Percentiles rank a stretch among this genome's conserved stretches.
These are phyloP conservation scores for Leccinum variicolor DNA, from an alignment of 768 basidiomycete genomes.

Conservation along the genomic window DNA sequence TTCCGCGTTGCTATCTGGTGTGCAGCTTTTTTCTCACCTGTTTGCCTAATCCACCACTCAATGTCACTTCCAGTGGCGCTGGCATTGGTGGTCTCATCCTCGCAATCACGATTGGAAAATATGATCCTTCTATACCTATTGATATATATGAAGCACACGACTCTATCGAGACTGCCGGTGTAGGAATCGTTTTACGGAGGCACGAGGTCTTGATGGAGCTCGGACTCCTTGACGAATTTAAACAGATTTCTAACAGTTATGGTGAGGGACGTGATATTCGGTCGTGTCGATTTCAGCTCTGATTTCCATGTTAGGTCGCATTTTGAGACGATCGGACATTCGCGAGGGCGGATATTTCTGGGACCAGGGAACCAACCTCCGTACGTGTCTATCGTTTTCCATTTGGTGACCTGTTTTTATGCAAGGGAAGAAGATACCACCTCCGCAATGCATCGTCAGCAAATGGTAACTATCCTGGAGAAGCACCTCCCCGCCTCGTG, in stretches of 20 bases:
- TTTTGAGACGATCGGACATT: slow-evolving; percentile 26
- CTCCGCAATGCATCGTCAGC: slow-evolving; percentile 19
- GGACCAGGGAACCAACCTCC: slow-evolving; percentile 16
- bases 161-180: slow-evolving; percentile 37
- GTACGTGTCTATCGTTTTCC: slow-evolving; percentile 7
- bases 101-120: slow-evolving; percentile 34
- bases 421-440: slow-evolving; percentile 2
- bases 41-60: background rate
- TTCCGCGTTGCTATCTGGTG: slow-evolving; percentile 26
- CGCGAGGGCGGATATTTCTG: slow-evolving; percentile 30
- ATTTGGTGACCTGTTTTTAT: background rate
- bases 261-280: slow-evolving; percentile 11
- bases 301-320: background rate
- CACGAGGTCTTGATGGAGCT: slow-evolving; percentile 42
- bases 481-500: slow-evolving; percentile 16
- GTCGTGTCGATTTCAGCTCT: background rate
- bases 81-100: slow-evolving; percentile 44
- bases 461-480: slow-evolving; percentile 19
- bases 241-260: slow-evolving; percentile 9
- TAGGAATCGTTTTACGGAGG: slow-evolving; percentile 44
- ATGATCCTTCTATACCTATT: slow-evolving; percentile 32
- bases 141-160: slow-evolving; percentile 45
- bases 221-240: slow-evolving; percentile 37
- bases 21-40: background rate
- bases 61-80: slow-evolving; percentile 26